Percentiles rank a stretch among this genome's conserved stretches.
Conservation (phyloP, 768 basidiomycete genomes). For the Serendipita indica region DNA sequence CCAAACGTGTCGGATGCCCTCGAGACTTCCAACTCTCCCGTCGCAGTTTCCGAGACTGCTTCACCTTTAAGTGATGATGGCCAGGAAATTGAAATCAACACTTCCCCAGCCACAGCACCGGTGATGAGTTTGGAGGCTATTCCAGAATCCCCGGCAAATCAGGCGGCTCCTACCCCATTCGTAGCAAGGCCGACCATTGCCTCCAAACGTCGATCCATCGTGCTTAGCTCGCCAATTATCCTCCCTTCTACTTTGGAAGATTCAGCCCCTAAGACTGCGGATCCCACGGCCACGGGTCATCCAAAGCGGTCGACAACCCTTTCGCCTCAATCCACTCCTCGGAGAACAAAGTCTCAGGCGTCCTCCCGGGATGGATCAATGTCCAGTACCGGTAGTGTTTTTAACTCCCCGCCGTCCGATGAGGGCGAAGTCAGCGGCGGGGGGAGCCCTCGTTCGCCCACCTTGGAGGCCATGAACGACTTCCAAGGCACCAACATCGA, state of each 20-base stretch:
- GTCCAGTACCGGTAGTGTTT: slow-evolving; percentile 9
- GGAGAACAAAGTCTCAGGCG: not conserved
- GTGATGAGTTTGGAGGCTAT: not conserved
- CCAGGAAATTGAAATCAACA: not conserved
- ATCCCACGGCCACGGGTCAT: not conserved
- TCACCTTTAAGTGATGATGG: too few species aligned
- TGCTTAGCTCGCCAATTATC: not conserved
- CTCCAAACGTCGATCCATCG: not conserved
- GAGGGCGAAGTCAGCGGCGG: slow-evolving; percentile 9
- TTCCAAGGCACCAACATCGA: not conserved
- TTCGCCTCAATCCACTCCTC: not conserved
- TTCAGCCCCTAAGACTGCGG: not conserved
- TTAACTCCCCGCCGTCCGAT: slow-evolving; percentile 8
- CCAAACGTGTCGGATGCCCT: too few species aligned
- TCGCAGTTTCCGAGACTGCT: too few species aligned
- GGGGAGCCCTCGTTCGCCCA: slow-evolving; percentile 8
- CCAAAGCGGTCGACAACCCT: not conserved
- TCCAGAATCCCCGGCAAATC: not conserved
- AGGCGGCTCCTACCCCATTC: not conserved
- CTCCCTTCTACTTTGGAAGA: not conserved
- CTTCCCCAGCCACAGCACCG: not conserved
- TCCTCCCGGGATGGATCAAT: not conserved
- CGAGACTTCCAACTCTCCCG: too few species aligned
- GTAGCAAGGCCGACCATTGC: not conserved
- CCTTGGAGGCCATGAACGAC: slow-evolving; percentile 2